Base-by-base conservation (phyloP, 2,329 filamentous ascomycete genomes). In the Decorospora gaudefroyi region DNA sequence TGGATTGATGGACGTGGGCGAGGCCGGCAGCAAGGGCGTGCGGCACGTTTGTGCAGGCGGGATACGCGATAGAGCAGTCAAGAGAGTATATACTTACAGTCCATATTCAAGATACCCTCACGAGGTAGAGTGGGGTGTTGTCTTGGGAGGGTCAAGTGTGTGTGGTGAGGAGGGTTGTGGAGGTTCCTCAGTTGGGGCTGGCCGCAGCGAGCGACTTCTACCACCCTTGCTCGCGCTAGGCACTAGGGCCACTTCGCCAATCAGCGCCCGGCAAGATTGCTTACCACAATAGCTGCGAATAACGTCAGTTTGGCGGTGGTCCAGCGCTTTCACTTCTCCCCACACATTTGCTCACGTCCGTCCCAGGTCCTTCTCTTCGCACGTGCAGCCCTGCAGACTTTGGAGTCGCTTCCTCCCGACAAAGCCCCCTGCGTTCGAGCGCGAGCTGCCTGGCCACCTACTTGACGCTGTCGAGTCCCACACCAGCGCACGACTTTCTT, bases 91-190 rank as follows among this genome's bases (percentile, higher is more conserved):
- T 61, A 81, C 78, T 79, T 72, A 82, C 80, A 78, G 74, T 80
- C 78, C 79, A 83, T 82, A 72, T 67, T 73, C 72, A 70, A 73
- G 72, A 74, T 72, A 74, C 73, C 75, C 76, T 74, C 68, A 45
- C 45, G 49, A 48, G 43, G 34, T 51, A 52, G 28, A 41, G 46
- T 67, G 59, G 60, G 50, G 52, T 44, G 48, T 55, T 46, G 47
- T 53, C 42, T 55, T 52, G 58, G 55, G 59, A 57, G 64, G 63
- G 56, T 49, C 62, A 61, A 61, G 59, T 61, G 66, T 51, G 49
- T 49, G 57, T 55, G 51, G 57, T 53, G 43, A 62, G 57, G 60
- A 58, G 47, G 49, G 46, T 45, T 56, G 59, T 56, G 50, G 53
- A 59, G 49, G 51, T 57, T 49, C 46, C 46, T 47, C 43, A 49